phyloP scores from a whole-genome alignment of 768 basidiomycete genomes.

The Pulveroboletus sp. region DNA sequence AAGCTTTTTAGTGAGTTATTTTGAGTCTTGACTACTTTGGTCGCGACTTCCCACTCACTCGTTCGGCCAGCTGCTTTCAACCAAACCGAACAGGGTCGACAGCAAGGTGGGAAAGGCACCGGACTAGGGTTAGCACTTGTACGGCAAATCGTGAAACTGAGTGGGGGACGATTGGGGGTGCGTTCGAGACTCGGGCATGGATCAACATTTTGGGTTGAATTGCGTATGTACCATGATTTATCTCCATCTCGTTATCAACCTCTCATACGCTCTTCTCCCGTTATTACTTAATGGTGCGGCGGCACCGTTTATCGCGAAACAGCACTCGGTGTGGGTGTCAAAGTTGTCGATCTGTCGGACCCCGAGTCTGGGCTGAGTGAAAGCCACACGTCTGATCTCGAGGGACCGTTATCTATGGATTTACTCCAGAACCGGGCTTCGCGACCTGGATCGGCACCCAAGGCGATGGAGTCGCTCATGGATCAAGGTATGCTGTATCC shows the following conservation, averaged over 20 bases:
- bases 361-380: conserved; percentile 21
- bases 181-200: conserved; percentile 62
- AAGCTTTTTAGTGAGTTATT: conserved; percentile 64
- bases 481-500: conserved; percentile 46
- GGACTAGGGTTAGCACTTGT: conserved; percentile 77
- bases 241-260: conserved; percentile 10
- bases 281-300: conserved; percentile 6
- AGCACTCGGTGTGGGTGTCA: conserved; percentile 70
- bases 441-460: conserved; percentile 11
- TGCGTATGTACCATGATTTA: conserved; percentile 41
- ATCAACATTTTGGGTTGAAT: conserved; percentile 87
- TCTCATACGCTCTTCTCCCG: conserved; percentile 6
- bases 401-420: conserved; percentile 26
- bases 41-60: conserved; percentile 4
- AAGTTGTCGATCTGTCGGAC: conserved; percentile 36
- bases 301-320: conserved; percentile 3
- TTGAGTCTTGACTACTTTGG: not conserved
- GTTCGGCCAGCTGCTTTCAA: conserved; percentile 60
- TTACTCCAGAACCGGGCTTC: conserved; percentile 16
- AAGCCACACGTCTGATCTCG: conserved; percentile 21
- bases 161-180: conserved; percentile 73
- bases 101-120: conserved; percentile 72
- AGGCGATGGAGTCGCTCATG: conserved; percentile 66
- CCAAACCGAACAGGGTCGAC: conserved; percentile 73
- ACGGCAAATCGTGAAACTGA: conserved; percentile 74